These are phyloP conservation scores for Sclerotiophoma versabilis DNA, from an alignment of 2,329 filamentous ascomycete species.

Conservation along the genomic window DNA sequence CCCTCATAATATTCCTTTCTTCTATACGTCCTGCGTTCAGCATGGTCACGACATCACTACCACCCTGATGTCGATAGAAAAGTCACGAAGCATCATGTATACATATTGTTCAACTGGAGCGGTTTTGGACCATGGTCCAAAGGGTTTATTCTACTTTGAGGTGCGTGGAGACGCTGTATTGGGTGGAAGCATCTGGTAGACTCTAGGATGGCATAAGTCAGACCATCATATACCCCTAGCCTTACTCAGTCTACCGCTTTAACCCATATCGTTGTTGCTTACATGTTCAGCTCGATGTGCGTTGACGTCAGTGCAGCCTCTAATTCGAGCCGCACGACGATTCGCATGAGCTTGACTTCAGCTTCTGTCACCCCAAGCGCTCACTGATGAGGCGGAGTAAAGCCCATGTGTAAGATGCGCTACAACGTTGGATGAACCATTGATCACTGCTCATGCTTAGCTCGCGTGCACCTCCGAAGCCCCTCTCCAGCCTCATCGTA, in stretches of 20 bases:
- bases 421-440: constrained; percentile 12
- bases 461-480: not conserved
- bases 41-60: not conserved
- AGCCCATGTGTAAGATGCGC: not conserved
- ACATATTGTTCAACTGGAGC: constrained; percentile 7
- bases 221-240: constrained; percentile 4
- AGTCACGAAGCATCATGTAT: constrained; percentile 17
- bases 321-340: constrained; percentile 10
- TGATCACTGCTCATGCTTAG: constrained; percentile 11
- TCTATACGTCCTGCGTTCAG: not conserved
- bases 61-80: not conserved
- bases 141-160: not conserved
- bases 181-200: constrained; percentile 2
- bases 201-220: not conserved
- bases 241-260: not conserved
- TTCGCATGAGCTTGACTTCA: constrained; percentile 1
- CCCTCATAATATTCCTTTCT: constrained; percentile 28
- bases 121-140: not conserved
- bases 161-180: not conserved
- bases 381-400: constrained; percentile 7
- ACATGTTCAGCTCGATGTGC: constrained; percentile 3
- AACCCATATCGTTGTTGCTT: not conserved
- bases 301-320: constrained; percentile 3
- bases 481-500: not conserved
- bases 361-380: not conserved